These are phyloP conservation scores for Botrytis tulipae DNA, from an alignment of 2,329 filamentous ascomycete genomes.

Conservation along the genomic window DNA sequence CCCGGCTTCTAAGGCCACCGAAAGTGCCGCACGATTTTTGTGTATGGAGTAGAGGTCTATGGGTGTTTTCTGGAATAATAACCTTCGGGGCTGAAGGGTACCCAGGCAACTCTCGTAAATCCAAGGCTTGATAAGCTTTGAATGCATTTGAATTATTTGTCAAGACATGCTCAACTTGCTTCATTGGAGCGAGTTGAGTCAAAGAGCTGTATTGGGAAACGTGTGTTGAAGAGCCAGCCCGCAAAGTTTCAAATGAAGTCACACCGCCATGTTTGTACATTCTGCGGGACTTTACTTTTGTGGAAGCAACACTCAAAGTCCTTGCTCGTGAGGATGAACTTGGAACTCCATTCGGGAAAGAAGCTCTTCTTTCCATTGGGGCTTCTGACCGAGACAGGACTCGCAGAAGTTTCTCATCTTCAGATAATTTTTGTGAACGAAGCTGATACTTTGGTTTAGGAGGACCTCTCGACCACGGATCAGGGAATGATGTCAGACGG, in stretches of 20 bases:
- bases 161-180: background rate
- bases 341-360: background rate
- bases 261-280: background rate
- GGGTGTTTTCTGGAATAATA: background rate
- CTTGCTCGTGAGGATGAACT: background rate
- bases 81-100: background rate
- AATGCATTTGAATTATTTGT: background rate
- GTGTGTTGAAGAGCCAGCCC: background rate
- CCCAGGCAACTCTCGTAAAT: constrained; percentile 6
- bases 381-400: background rate
- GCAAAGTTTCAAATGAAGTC: background rate
- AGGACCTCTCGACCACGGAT: constrained; percentile 11
- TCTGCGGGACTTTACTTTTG: background rate
- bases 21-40: background rate
- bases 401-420: constrained; percentile 7
- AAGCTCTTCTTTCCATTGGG: background rate
- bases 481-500: background rate
- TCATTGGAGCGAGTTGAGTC: background rate
- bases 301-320: background rate
- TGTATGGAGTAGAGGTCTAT: background rate
- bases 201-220: background rate
- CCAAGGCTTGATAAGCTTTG: constrained; percentile 1
- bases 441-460: constrained; percentile 10
- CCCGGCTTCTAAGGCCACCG: background rate
- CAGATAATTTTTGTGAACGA: background rate